phyloP scores from a whole-genome alignment of 768 basidiomycete species.

The Chalciporus sphaerocephalus region DNA sequence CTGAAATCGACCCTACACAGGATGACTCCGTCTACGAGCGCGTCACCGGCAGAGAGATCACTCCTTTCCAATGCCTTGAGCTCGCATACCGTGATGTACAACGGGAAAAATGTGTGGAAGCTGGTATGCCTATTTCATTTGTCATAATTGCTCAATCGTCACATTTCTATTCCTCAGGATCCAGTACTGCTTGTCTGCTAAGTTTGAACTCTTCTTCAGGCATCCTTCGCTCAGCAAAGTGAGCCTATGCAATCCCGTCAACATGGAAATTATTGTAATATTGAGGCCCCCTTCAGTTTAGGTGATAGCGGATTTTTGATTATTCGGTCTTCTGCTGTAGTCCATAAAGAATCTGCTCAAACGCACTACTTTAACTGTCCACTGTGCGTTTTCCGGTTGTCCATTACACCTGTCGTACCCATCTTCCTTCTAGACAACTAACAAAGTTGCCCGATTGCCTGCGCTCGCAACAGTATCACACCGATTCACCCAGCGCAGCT shows the following conservation, averaged over 20 bases:
- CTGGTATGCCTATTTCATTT: constrained; percentile 37
- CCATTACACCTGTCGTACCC: neutral
- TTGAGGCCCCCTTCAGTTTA: constrained; percentile 42
- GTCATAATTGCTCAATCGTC: constrained; percentile 1
- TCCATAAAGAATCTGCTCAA: constrained; percentile 40
- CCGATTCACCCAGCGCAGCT: constrained; percentile 42
- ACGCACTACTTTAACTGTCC: constrained; percentile 36
- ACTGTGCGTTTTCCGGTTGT: constrained; percentile 18
- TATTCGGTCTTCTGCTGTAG: constrained; percentile 60
- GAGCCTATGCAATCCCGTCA: constrained; percentile 20
- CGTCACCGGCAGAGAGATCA: constrained; percentile 65
- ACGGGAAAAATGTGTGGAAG: constrained; percentile 56
- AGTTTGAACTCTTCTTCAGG: constrained; percentile 74
- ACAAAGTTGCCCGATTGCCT: constrained; percentile 32
- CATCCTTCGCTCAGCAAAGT: constrained; percentile 75
- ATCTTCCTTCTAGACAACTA: constrained; percentile 25
- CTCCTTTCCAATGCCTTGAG: constrained; percentile 66
- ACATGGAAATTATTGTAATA: constrained; percentile 4
- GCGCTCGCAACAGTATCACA: constrained; percentile 9
- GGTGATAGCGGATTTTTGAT: constrained; percentile 79
- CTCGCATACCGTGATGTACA: constrained; percentile 69
- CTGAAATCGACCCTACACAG: constrained; percentile 73
- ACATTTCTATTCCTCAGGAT: constrained; percentile 44
- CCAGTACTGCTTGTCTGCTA: constrained; percentile 78
- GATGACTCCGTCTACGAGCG: constrained; percentile 64